These are phyloP conservation scores for Acephala macrosclerotiorum DNA, from an alignment of 2,329 filamentous ascomycete species.

Conservation along the genomic window DNA sequence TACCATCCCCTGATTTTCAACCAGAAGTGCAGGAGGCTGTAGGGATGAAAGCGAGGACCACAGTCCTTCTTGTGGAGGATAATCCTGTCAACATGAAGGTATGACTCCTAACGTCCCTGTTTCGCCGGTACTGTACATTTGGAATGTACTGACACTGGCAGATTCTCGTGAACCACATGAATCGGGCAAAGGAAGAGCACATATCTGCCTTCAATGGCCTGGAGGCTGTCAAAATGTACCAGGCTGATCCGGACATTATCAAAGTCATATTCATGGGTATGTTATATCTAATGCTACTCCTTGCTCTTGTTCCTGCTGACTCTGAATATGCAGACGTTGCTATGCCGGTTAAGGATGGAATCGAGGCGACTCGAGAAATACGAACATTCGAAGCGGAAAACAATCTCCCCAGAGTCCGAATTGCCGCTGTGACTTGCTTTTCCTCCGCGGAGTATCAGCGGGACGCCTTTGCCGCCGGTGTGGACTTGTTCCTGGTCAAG, in stretches of 20 bases:
- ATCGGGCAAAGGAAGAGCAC: constrained; percentile 36
- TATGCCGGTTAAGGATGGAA: constrained; percentile 62
- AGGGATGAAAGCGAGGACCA: constrained; percentile 8
- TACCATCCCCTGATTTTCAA: not conserved
- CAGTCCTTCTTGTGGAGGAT: constrained; percentile 49
- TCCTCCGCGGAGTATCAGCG: constrained; percentile 54
- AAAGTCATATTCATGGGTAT: constrained; percentile 46
- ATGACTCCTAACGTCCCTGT: not conserved
- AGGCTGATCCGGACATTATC: constrained; percentile 22
- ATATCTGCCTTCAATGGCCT: constrained; percentile 52
- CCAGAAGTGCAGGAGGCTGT: not conserved
- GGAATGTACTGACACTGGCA: constrained; percentile 5
- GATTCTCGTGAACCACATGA: constrained; percentile 38
- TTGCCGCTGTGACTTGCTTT: constrained; percentile 60
- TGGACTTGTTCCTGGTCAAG: constrained; percentile 61
- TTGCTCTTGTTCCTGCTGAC: no score
- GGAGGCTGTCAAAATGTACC: constrained; percentile 51
- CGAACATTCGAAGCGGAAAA: constrained; percentile 53
- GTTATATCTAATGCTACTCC: no score
- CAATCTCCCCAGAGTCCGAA: constrained; percentile 48
- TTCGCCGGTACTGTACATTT: not conserved
- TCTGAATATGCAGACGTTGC: constrained; percentile 54
- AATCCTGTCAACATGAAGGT: constrained; percentile 48
- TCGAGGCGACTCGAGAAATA: constrained; percentile 55
- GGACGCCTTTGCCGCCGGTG: constrained; percentile 56